Evolutionary conservation across 768 basidiomycete species (phyloP), one percentile per base, ranked within the genome.

Genomic region (Exsudoporus frostii): DNA sequence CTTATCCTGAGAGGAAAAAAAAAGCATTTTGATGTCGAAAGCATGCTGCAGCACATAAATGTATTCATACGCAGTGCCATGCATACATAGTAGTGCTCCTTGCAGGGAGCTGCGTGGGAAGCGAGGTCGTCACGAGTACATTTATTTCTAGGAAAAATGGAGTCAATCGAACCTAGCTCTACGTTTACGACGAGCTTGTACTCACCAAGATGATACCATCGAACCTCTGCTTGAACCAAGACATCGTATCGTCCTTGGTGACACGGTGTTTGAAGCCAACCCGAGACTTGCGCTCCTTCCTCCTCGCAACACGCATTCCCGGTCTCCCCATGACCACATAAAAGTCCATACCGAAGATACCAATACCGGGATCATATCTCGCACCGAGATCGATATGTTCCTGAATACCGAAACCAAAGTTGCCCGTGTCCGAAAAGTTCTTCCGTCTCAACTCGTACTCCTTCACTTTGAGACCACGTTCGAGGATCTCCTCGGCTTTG

Each of bases 301-400:
- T 80, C 78, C 83, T 83, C 63, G 95, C 86, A 40, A 99, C 91
- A 56, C 95, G 90, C 65, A 79, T 84, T 62, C 96, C 96, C 47
- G 95, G 93, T 65, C 96, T 86, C 62, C 93, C 94, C 94, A 99
- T 96, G 55, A 96, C 92, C 62, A 91, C 89, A 70, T 86, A 95
- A 78, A 99, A 98, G 78, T 99, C 96, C 96, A 98, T 98, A 61
- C 96, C 96, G 71, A 98, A 98, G 74, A 98, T 98, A 85, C 96
- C 96, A 68, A 99, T 98, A 68, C 83, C 81, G 57, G 96, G 96
- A 74, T 99, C 96, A 77, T 99, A 99, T 69, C 96, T 86, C 66
- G 96, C 96, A 69, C 96, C 96, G 61, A 99, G 79, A 75, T 99
- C 96, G 75, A 99, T 99, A 77, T 99, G 96, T 79, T 97, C 92